phyloP scores from a whole-genome alignment of 495 filamentous ascomycete genomes.

The Podospora anserina region DNA sequence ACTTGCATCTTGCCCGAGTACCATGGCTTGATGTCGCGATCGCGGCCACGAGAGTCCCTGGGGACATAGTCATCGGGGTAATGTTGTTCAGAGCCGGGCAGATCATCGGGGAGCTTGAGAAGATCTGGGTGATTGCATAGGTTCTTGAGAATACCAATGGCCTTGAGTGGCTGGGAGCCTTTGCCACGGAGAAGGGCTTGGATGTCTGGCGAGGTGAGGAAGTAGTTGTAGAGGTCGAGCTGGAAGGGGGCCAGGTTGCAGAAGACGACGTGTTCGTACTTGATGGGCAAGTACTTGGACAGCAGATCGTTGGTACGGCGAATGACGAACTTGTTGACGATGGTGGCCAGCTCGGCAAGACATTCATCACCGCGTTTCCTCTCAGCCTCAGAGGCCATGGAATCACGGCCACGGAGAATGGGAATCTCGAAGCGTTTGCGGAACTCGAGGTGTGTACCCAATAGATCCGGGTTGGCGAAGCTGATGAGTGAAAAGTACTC shows the following conservation, averaged over 20 bases:
- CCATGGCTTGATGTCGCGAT: slow-evolving; percentile 91
- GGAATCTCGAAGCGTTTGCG: slow-evolving; percentile 92
- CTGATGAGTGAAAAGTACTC: slow-evolving; percentile 96
- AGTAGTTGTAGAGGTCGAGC: slow-evolving; percentile 89
- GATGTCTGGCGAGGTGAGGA: slow-evolving; percentile 94
- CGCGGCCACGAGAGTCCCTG: slow-evolving; percentile 81
- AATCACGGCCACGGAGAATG: slow-evolving; percentile 89
- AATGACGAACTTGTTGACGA: slow-evolving; percentile 99
- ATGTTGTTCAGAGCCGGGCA: slow-evolving; percentile 79
- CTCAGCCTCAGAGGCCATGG: slow-evolving; percentile 79
- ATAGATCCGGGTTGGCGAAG: slow-evolving; percentile 91
- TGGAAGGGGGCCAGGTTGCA: slow-evolving; percentile 95
- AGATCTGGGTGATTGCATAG: slow-evolving; percentile 98
- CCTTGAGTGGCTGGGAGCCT: slow-evolving; percentile 92
- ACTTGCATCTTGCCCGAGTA: slow-evolving; percentile 99
- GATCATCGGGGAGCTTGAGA: slow-evolving; percentile 75
- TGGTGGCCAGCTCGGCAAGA: slow-evolving; percentile 69
- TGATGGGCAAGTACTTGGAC: slow-evolving; percentile 96
- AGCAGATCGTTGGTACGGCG: slow-evolving; percentile 96
- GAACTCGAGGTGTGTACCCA: slow-evolving; percentile 88
- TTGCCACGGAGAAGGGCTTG: slow-evolving; percentile 89
- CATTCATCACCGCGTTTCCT: slow-evolving; percentile 81
- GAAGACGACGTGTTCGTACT: slow-evolving; percentile 99
- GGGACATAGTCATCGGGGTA: slow-evolving; percentile 87
- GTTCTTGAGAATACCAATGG: slow-evolving; percentile 95